phyloP scores from a whole-genome alignment of 1,139 yeast species.

The Hanseniaspora sp. region DNA sequence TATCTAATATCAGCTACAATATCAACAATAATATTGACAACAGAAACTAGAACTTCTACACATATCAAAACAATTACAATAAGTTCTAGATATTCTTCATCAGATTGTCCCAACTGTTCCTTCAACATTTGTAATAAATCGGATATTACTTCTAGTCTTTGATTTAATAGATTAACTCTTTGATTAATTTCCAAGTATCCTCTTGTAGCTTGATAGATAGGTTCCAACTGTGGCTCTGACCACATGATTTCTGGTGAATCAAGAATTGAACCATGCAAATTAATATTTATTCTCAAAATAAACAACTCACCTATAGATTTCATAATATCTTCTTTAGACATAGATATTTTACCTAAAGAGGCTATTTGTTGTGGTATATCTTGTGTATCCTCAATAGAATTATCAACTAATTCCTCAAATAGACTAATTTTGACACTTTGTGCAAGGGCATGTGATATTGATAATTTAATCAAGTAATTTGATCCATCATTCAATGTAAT shows the following conservation, averaged over 20 bases:
- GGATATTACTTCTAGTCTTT: slow-evolving; percentile 82
- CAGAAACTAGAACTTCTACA: slow-evolving; percentile 80
- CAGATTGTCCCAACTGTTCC: slow-evolving; percentile 89
- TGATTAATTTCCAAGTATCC: slow-evolving; percentile 91
- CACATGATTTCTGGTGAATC: slow-evolving; percentile 98
- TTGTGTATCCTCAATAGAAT: slow-evolving; percentile 91
- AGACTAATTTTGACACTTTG: slow-evolving; percentile 88
- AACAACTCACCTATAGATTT: slow-evolving; percentile 91
- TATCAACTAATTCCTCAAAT: slow-evolving; percentile 89
- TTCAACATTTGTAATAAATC: slow-evolving; percentile 90
- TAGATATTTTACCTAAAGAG: slow-evolving; percentile 82
- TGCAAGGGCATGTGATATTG: slow-evolving; percentile 83
- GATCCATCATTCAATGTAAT: slow-evolving; percentile 83
- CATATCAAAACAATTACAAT: slow-evolving; percentile 88
- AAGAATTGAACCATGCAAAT: slow-evolving; percentile 85
- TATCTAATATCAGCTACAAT: slow-evolving; percentile 28
- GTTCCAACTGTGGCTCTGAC: slow-evolving; percentile 96
- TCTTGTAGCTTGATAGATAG: slow-evolving; percentile 90
- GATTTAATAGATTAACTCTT: slow-evolving; percentile 77
- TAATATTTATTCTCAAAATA: slow-evolving; percentile 78
- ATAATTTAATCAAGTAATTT: slow-evolving; percentile 78
- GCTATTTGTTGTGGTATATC: slow-evolving; percentile 95
- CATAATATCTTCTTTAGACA: slow-evolving; percentile 91
- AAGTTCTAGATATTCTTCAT: slow-evolving; percentile 81
- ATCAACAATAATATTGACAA: slow-evolving; percentile 51